These are phyloP conservation scores for Lactifluus subvellereus DNA, from an alignment of 768 basidiomycete species.

Conservation along the genomic window DNA sequence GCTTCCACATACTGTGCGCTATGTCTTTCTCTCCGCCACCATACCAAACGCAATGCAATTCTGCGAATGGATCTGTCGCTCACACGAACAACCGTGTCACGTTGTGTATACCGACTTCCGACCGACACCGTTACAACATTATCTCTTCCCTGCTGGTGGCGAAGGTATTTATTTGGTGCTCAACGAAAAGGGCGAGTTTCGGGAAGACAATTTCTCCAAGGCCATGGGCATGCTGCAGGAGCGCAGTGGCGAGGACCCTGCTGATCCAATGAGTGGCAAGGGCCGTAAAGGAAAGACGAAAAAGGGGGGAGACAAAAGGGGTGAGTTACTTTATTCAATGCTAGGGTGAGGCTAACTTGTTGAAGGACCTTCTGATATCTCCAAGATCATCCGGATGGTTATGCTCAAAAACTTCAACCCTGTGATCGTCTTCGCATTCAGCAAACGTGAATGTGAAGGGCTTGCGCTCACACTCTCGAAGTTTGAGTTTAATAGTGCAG, in stretches of 20 bases:
- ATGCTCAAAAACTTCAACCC: constrained; percentile 97
- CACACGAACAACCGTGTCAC: constrained; percentile 96
- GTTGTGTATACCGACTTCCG: constrained; percentile 99
- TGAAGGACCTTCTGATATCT: constrained; percentile 84
- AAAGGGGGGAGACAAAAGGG: constrained; percentile 93
- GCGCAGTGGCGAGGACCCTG: constrained; percentile 82
- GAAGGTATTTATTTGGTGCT: constrained; percentile 97
- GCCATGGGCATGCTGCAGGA: constrained; percentile 94
- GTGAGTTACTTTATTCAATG: constrained; percentile 34
- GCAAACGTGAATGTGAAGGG: constrained; percentile 95
- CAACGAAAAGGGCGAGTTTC: constrained; percentile 96
- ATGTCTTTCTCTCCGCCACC: constrained; percentile 97
- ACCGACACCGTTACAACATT: constrained; percentile 96
- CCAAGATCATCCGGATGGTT: constrained; percentile 97
- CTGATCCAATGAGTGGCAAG: constrained; percentile 77
- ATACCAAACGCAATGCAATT: constrained; percentile 99
- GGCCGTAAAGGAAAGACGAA: constrained; percentile 88
- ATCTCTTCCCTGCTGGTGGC: constrained; percentile 93
- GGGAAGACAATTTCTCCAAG: constrained; percentile 96
- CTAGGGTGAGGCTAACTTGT: constrained; percentile 10
- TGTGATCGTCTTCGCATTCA: constrained; percentile 97
- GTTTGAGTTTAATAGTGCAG: constrained; percentile 88
- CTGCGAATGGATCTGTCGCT: constrained; percentile 97
- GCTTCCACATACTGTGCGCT: constrained; percentile 91
- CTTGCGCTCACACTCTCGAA: constrained; percentile 91